phyloP scores from a whole-genome alignment of 176 grass and related monocot species.

The Typha latifolia region DNA sequence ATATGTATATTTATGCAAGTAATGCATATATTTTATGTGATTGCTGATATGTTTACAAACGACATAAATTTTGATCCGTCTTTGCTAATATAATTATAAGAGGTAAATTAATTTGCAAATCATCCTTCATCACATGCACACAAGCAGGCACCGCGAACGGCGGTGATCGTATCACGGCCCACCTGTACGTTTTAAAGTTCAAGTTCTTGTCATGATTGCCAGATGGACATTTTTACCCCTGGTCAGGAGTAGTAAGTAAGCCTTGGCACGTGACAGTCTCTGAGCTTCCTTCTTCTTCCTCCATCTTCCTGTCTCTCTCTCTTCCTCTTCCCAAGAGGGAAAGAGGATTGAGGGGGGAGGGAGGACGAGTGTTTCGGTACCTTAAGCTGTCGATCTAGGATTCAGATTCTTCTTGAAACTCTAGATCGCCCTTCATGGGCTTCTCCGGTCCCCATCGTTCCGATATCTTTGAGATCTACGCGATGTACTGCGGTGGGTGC shows the following conservation, averaged over 20 bases:
- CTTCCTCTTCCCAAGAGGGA: neutral
- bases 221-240: neutral
- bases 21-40: no score
- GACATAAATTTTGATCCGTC: no score
- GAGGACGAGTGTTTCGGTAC: conserved; percentile 20
- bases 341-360: conserved; percentile 1
- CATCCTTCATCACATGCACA: no score
- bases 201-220: neutral
- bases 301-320: neutral
- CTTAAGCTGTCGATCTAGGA: conserved; percentile 28
- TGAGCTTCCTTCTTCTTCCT: neutral
- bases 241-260: no score
- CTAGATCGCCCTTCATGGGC: conserved; percentile 13
- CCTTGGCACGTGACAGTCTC: conserved; percentile 12
- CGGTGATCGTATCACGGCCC: no score
- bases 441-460: conserved; percentile 26
- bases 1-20: no score
- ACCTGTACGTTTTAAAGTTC: neutral
- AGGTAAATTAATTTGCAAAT: no score
- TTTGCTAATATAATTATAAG: no score
- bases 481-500: conserved; percentile 73
- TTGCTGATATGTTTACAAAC: no score
- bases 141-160: no score
- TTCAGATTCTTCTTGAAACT: conserved; percentile 18
- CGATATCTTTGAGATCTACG: conserved; percentile 56